Conservation (phyloP, 805 yeast genomes). For the Peterozyma toletana region DNA sequence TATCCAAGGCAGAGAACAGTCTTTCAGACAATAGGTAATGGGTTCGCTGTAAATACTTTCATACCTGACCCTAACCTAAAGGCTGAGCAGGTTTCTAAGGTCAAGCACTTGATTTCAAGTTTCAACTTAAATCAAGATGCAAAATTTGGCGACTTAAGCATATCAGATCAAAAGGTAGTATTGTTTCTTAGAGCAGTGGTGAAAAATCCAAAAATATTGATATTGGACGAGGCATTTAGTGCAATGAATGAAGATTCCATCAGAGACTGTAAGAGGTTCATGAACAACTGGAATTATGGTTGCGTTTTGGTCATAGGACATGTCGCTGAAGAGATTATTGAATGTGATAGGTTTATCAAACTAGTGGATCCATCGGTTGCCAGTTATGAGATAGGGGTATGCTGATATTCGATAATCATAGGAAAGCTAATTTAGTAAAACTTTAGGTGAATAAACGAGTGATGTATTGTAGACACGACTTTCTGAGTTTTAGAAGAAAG, state of each 20-base stretch:
- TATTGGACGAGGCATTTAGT: slow-evolving; percentile 89
- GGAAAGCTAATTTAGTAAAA: no score
- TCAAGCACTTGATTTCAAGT: slow-evolving; percentile 37
- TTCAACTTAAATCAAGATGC: slow-evolving; percentile 29
- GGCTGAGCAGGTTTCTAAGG: slow-evolving; percentile 25
- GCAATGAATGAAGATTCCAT: slow-evolving; percentile 72
- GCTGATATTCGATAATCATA: background rate
- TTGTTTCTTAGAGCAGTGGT: slow-evolving; percentile 72
- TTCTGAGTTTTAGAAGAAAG: no score
- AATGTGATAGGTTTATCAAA: slow-evolving; percentile 45
- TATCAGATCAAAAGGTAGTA: slow-evolving; percentile 73
- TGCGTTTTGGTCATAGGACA: slow-evolving; percentile 81
- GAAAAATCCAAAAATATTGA: slow-evolving; percentile 69
- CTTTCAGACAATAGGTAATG: slow-evolving; percentile 59
- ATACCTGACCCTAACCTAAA: slow-evolving; percentile 37
- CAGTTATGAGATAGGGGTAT: slow-evolving; percentile 18
- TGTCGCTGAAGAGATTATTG: slow-evolving; percentile 71
- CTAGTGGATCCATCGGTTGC: slow-evolving; percentile 26
- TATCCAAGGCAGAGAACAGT: slow-evolving; percentile 56
- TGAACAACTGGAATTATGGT: slow-evolving; percentile 47
- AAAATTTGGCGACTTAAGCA: slow-evolving; percentile 45
- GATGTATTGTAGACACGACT: no score
- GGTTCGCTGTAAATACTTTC: slow-evolving; percentile 63
- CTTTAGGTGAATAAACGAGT: no score
- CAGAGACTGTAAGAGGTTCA: slow-evolving; percentile 44